Evolutionary conservation across 164 flowering plant genomes (phyloP).

Genomic region (Aristolochia fimbriata): DNA sequence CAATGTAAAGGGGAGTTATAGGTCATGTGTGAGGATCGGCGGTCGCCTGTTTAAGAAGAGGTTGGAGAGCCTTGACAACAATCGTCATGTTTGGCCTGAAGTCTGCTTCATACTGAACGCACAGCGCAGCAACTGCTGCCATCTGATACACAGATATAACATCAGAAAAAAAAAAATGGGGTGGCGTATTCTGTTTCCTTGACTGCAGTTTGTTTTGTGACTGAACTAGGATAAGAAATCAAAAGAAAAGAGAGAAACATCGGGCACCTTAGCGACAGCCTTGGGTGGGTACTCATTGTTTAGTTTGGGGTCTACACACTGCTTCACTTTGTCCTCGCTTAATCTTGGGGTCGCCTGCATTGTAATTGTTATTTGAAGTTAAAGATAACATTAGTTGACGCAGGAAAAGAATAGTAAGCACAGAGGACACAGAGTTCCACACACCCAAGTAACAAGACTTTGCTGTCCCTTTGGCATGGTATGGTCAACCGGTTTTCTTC

Average conservation of each 20-base stretch:
- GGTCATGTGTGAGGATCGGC: conserved; percentile 8
- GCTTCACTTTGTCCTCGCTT: conserved; percentile 42
- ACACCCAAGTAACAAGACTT: conserved; percentile 50
- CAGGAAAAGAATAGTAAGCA: no score
- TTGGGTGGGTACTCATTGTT: conserved; percentile 37
- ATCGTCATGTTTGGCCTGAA: conserved; percentile 77
- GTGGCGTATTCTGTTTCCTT: no score
- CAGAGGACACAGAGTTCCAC: neutral
- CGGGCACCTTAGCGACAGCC: conserved; percentile 36
- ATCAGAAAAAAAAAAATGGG: neutral
- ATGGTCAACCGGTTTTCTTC: conserved; percentile 42
- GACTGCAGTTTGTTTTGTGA: no score
- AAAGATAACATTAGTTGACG: no score
- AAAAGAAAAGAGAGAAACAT: neutral
- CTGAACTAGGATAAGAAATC: no score
- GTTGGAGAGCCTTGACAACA: conserved; percentile 70
- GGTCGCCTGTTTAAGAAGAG: conserved; percentile 34
- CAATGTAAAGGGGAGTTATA: no score
- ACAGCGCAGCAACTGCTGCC: conserved; percentile 78
- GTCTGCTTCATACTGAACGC: conserved; percentile 75
- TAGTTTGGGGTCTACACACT: conserved; percentile 43
- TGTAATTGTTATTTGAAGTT: neutral
- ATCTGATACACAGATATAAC: conserved; percentile 27
- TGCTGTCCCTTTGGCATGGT: conserved; percentile 54
- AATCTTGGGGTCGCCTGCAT: conserved; percentile 42